Base-by-base conservation (phyloP, 1,139 yeast species). In the Spathaspora sp. region DNA sequence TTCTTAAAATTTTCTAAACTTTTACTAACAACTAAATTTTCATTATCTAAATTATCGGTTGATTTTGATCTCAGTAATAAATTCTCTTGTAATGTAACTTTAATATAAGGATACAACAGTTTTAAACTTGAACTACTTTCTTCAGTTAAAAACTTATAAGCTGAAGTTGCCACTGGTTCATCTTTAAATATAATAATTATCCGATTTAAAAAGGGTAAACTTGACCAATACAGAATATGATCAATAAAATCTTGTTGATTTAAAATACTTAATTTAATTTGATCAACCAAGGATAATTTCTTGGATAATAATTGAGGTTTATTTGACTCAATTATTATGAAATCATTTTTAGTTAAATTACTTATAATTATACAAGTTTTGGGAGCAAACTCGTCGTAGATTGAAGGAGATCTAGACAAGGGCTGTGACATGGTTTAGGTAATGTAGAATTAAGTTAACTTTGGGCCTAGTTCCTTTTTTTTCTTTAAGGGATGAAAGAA, bases 191-290 rank as follows among this genome's bases (percentile, higher is more conserved):
- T 72, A 29, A 76, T 63, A 17, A 77, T 72, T 11, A 74, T 61
- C 27, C 82, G 58, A 42, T 60, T 64, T 44, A 76, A 60, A 45
- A 72, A 73, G 9, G 80, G 71, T 34, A 77, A 56, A 43, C 67
- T 72, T 9, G 78, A 68, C 81, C 81, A 77, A 49, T 73, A 65
- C 39, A 64, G 60, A 31, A 77, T 68, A 38, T 65, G 56, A 39
- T 62, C 59, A 26, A 67, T 46, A 40, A 50, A 63, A 27, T 60
- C 61, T 16, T 57, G 56, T 17, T 49, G 47, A n/a, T 52, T 34
- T 38, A 71, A 58, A 1, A 72, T 60, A 2, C 60, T 57, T 43
- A 68, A 56, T 48, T 72, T 74, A 43, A 74, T 59, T 47, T 61
- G 63, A 54, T 70, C 76, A 17, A 61, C 75, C 23, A 71, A 57